Evolutionary conservation across 345 rosid species (phyloP), one percentile per base, ranked within the genome.

Genomic region (Euclidium syriacum): DNA sequence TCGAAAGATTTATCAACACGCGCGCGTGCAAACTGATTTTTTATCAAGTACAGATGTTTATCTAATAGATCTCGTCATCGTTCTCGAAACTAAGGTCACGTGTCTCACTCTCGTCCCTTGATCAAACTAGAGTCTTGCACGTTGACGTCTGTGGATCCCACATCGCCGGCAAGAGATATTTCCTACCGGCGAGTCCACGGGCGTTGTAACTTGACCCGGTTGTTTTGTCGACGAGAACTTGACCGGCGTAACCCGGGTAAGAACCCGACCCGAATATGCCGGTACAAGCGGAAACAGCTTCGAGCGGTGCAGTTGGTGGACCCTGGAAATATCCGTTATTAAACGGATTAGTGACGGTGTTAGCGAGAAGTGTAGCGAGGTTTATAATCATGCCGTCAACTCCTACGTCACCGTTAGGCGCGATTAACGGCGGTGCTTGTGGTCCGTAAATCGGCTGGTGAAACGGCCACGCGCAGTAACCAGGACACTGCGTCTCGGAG

Each of bases 381-480:
- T 77, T 88, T 18, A 91, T 91, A 52, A 91, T 67, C 91, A 91
- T 85, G 5, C 98, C 98, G 62, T 91, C 95, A 24, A 81, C 79
- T 0, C 96, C 98, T 1, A 86, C 83, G 76, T 91, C 96, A 8
- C 90, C 95, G 80, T 81, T 88, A 6, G 98, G 98, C 0, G 98
- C 68, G 1, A 77, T 69, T 6, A 88, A 47, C 10, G 96, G 90
- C 42, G 90, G 85, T 0, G 77, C 73, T 53, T 84, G 98, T 0
- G 91, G 96, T 5, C 98, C 96, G 62, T 81, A 88, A 22, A 84
- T 62, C 1, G 98, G 98, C 66, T 75, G 84, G 75, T 91, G 89
- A 51, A 90, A 90, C 4, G 95, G 95, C 97, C 97, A 90, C 30
- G 94, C 89, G 73, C 96, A 90, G 19, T 87, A 81, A 5, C 96